Conservation (phyloP, 163 green algal species). For the Scenedesmus sp. region DNA sequence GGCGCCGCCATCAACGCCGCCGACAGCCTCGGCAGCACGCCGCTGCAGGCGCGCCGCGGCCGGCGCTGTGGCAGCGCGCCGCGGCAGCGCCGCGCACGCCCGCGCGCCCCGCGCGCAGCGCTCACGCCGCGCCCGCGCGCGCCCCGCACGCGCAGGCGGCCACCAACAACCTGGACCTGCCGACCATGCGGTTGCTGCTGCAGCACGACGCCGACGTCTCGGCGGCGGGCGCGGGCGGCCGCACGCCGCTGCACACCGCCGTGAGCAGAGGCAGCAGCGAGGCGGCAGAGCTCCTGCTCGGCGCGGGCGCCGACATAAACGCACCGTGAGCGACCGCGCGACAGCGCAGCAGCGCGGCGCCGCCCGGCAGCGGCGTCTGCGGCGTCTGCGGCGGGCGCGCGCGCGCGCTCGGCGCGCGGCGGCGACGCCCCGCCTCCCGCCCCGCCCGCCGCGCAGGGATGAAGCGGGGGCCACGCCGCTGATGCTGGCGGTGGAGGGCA, state of each 20-base stretch:
- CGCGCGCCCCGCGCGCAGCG: too few species aligned
- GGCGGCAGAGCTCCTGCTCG: conserved; percentile 38
- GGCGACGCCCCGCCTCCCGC: too few species aligned
- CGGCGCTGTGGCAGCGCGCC: not conserved
- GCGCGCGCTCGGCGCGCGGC: too few species aligned
- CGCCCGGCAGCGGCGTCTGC: not conserved
- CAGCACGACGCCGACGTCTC: conserved; percentile 40
- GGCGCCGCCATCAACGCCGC: conserved; percentile 23
- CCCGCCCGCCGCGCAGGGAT: conserved; percentile 25
- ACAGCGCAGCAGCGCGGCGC: not conserved
- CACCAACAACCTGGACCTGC: conserved; percentile 46
- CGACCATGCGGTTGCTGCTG: conserved; percentile 44
- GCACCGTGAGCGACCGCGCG: conserved; percentile 15
- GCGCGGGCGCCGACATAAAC: conserved; percentile 38
- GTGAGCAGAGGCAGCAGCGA: conserved; percentile 39
- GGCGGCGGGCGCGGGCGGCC: conserved; percentile 3
- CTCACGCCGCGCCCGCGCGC: too few species aligned
- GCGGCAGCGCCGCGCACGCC: too few species aligned
- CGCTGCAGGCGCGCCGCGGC: conserved; percentile 15
- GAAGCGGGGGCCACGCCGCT: conserved; percentile 34
- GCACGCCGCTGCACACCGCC: conserved; percentile 33
- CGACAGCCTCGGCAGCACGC: conserved; percentile 29
- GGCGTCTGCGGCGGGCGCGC: not conserved
- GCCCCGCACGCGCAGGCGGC: too few species aligned
- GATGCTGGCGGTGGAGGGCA: conserved; percentile 44